These are phyloP conservation scores for Craspedostauros australis DNA, from an alignment of 108 stramenopile genomes.

Conservation along the genomic window DNA sequence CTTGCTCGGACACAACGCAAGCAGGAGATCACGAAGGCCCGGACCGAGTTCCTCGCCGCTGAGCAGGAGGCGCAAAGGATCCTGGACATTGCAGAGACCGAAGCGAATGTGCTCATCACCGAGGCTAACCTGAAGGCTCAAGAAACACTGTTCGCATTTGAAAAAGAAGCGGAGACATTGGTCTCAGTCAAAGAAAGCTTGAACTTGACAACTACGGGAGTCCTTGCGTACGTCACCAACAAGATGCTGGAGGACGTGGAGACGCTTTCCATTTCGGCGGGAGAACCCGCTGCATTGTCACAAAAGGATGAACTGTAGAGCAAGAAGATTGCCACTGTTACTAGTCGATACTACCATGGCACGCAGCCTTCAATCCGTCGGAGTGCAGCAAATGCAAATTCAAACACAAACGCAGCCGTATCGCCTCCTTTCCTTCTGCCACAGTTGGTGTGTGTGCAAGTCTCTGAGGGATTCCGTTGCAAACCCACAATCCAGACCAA, in stretches of 20 bases:
- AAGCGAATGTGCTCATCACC: conserved; percentile 31
- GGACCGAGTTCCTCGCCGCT: conserved; percentile 30
- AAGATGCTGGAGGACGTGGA: conserved; percentile 11
- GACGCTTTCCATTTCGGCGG: conserved; percentile 21
- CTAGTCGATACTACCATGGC: no score
- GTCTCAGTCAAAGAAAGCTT: conserved; percentile 24
- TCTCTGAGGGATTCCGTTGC: no score
- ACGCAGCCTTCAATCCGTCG: no score
- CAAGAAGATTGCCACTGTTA: no score
- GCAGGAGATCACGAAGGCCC: conserved; percentile 42
- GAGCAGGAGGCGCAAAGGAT: conserved; percentile 37
- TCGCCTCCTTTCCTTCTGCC: no score
- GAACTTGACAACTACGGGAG: conserved; percentile 35
- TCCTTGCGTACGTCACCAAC: conserved; percentile 35
- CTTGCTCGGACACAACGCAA: conserved; percentile 31
- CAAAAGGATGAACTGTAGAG: conserved; percentile 18
- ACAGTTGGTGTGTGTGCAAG: no score
- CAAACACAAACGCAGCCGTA: no score
- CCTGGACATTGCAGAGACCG: conserved; percentile 32
- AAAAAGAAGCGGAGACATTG: conserved; percentile 33
- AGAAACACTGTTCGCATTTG: conserved; percentile 35
- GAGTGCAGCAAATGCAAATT: no score
- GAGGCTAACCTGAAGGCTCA: conserved; percentile 37
- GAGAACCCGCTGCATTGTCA: conserved; percentile 38
- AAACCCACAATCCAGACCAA: no score